Percentiles rank a stretch among this genome's conserved stretches.
These are phyloP conservation scores for Chalaropsis ovoidea DNA, from an alignment of 2,329 filamentous ascomycete genomes.

Conservation along the genomic window DNA sequence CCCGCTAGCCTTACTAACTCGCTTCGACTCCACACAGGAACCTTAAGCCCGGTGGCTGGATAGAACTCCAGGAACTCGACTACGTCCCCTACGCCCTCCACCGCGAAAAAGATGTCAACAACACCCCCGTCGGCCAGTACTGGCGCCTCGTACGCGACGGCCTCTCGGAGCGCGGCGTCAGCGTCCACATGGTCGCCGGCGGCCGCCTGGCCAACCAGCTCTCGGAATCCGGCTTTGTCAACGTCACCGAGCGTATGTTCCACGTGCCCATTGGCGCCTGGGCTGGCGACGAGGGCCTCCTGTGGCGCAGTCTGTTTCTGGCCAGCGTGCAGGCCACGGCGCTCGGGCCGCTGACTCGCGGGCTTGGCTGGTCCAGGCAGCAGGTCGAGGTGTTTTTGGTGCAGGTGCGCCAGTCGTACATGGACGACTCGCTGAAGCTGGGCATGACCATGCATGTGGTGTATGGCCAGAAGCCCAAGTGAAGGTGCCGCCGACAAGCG, in stretches of 20 bases:
- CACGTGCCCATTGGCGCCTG: conserved; percentile 47
- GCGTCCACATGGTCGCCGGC: conserved; percentile 38
- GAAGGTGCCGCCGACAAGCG: neutral
- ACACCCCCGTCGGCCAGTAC: conserved; percentile 39
- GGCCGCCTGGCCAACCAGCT: conserved; percentile 38
- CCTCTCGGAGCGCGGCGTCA: conserved; percentile 38
- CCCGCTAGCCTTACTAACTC: conserved; percentile 2
- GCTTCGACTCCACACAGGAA: conserved; percentile 36
- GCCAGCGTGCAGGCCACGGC: conserved; percentile 44
- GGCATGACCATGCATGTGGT: conserved; percentile 49
- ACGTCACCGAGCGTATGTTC: conserved; percentile 42
- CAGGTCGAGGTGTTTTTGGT: conserved; percentile 42
- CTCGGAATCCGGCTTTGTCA: conserved; percentile 43
- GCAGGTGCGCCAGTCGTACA: conserved; percentile 41
- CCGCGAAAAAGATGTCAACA: conserved; percentile 33
- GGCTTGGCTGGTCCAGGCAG: conserved; percentile 40
- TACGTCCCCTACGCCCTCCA: conserved; percentile 40
- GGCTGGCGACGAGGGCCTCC: conserved; percentile 45
- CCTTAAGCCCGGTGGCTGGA: conserved; percentile 45
- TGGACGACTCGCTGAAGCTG: conserved; percentile 37
- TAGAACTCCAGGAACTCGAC: conserved; percentile 47
- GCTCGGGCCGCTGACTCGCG: conserved; percentile 43
- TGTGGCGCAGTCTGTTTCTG: conserved; percentile 42
- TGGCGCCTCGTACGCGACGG: conserved; percentile 40
- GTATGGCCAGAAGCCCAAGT: conserved; percentile 43